A percentile compares a stretch with the other conserved stretches of the same genome.
phyloP scores from a whole-genome alignment of 2,329 filamentous ascomycete genomes.

The Penicillium sp. region DNA sequence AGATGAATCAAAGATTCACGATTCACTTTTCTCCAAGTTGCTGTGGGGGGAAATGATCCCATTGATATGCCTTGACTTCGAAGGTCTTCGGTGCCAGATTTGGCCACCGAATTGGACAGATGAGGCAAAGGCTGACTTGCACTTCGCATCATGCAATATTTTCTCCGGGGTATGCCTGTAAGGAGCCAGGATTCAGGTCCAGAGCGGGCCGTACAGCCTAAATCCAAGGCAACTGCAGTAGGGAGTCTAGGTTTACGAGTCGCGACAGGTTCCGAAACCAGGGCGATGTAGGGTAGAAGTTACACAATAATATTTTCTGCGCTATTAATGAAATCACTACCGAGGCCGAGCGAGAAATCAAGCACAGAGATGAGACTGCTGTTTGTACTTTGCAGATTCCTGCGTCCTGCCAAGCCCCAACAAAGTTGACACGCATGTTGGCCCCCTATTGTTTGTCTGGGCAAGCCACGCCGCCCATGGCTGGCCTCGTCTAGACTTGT shows the following conservation, averaged over 20 bases:
- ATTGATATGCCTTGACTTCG: background rate
- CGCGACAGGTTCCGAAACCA: background rate
- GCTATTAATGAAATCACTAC: too few species aligned
- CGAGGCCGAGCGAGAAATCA: too few species aligned
- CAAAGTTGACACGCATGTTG: background rate
- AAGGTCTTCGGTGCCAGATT: background rate
- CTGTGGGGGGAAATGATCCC: background rate
- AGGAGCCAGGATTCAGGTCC: background rate
- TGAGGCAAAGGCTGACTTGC: background rate
- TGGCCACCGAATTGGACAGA: background rate
- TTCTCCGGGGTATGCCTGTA: background rate
- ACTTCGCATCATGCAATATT: background rate
- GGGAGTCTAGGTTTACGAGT: too few species aligned
- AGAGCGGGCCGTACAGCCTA: background rate
- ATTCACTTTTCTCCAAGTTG: background rate
- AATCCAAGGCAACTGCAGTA: background rate
- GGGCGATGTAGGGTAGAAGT: background rate
- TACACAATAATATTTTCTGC: background rate
- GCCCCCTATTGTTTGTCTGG: background rate
- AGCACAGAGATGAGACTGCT: too few species aligned
- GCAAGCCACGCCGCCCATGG: background rate
- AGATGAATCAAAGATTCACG: background rate
- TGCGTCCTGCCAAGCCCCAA: background rate
- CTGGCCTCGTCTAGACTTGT: slow-evolving; percentile 1
- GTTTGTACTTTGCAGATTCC: too few species aligned